A percentile compares a stretch with the other conserved stretches of the same genome.
These are phyloP conservation scores for Aspergillus heteromorphus DNA, from an alignment of 495 filamentous ascomycete genomes.

Conservation along the genomic window DNA sequence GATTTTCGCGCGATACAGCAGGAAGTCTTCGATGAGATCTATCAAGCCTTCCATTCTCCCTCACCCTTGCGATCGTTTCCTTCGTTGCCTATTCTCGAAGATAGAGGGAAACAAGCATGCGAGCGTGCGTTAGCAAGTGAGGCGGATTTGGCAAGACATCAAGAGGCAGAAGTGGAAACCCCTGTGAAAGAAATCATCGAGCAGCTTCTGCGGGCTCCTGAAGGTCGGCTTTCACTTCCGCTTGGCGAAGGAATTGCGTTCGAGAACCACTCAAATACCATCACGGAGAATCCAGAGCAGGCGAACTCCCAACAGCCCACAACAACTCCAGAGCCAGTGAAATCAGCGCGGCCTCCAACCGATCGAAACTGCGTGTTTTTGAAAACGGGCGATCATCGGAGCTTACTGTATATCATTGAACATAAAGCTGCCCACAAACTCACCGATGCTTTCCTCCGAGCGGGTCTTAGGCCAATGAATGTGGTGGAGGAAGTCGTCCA, in stretches of 20 bases:
- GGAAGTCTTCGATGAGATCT: neutral
- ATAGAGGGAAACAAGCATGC: slow-evolving; percentile 1
- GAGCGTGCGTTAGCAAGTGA: neutral
- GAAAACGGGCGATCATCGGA: neutral
- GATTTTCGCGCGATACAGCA: neutral
- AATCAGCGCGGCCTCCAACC: neutral
- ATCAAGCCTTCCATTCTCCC: neutral
- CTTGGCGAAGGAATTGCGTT: neutral
- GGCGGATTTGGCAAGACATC: neutral
- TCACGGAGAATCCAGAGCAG: slow-evolving; percentile 1
- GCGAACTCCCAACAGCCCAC: too few relatives aligned
- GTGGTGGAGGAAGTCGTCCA: slow-evolving; percentile 3
- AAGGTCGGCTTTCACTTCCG: neutral
- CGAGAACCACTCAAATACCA: neutral
- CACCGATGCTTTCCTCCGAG: neutral
- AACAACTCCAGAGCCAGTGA: too few relatives aligned
- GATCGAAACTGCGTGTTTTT: slow-evolving; percentile 2
- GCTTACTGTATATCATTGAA: slow-evolving; percentile 3
- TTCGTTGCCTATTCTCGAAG: neutral
- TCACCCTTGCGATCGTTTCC: slow-evolving; percentile 1
- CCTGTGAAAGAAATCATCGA: slow-evolving; percentile 5
- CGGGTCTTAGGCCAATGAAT: neutral
- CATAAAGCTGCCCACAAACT: slow-evolving; percentile 4
- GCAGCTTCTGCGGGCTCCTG: neutral
- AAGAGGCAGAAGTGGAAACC: slow-evolving; percentile 3